Evolutionary conservation across 2,329 filamentous ascomycete genomes (phyloP), one percentile per base, ranked within the genome.

Genomic region (Elsinoe perseae): DNA sequence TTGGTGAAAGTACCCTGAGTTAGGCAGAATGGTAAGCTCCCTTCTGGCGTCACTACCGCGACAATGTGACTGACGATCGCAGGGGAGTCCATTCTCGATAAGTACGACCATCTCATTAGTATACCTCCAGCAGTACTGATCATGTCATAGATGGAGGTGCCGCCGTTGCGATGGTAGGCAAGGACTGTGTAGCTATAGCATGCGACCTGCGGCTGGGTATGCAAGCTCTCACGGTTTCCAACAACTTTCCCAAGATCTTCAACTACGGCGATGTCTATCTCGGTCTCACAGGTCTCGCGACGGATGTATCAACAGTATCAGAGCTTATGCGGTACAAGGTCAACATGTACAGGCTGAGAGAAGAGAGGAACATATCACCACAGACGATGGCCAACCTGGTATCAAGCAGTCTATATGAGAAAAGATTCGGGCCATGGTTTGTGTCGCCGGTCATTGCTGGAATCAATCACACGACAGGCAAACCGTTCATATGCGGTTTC

Each of bases 231-330:
- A 98, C 93, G 61, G 88, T 98, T 59, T 96, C 90, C 73, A 98
- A 98, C 85, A 93, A 97, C 85, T 97, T 97, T 80, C 93, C 93
- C 78, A 98, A 98, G 80, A 89, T 98, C 80, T 97, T 97, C 84
- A 84, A 86, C 74, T 97, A 95, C 80, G 90, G 89, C 63, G 89
- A 92, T 69, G 89, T 93, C 66, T 96, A 95, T 75, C 87, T 98
- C 32, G 93, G 93, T 57, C 84, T 98, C 60, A 97, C 93, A 3
- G 93, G 93, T 56, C 87, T 98, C 53, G 93, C 93, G 60, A 98
- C 93, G 65, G 93, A 98, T 72, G 90, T 98, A 62, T 83, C 82
- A 62, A 97, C 92, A 65, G 92, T 98, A 64, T 87, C 86, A 66
- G 92, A 98, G 76, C 86, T 97, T 64, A 95, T 98, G 82, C 90